phyloP scores from a whole-genome alignment of 2,329 filamentous ascomycete species.

The Aplosporella prunicola region DNA sequence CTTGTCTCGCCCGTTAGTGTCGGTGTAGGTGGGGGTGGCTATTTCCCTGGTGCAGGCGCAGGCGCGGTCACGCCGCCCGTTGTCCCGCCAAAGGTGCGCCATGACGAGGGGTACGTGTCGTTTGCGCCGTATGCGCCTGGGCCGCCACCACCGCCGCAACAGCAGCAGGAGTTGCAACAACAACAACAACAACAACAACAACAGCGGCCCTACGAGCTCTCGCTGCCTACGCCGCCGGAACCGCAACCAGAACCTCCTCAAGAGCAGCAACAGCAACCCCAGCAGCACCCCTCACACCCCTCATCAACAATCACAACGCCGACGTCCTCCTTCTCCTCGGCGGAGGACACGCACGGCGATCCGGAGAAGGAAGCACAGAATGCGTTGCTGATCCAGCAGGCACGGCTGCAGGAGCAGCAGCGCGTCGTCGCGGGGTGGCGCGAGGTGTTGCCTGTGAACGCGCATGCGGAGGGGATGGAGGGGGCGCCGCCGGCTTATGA shows the following conservation, averaged over 20 bases:
- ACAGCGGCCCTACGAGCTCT: slow-evolving; percentile 8
- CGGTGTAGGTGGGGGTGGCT: no score
- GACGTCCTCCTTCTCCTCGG: slow-evolving; percentile 7
- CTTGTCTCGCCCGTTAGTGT: no score
- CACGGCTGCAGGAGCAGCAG: not conserved
- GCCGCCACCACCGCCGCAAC: not conserved
- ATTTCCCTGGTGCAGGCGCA: no score
- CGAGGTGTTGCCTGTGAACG: not conserved
- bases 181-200: slow-evolving; percentile 3
- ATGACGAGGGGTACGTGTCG: no score
- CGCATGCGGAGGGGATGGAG: slow-evolving; percentile 5
- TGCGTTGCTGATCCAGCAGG: not conserved
- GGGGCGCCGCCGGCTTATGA: not conserved
- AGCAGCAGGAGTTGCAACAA: not conserved
- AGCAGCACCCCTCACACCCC: no score
- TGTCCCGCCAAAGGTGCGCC: no score
- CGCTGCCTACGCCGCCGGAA: not conserved
- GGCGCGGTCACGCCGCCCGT: no score
- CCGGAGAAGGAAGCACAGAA: not conserved
- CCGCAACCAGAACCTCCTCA: slow-evolving; percentile 14
- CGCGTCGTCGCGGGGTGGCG: not conserved
- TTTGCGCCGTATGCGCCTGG: not conserved
- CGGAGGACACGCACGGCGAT: not conserved
- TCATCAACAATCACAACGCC: no score
- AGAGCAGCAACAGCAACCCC: not conserved